Conservation (phyloP, 495 filamentous ascomycete species). For the Podospora pseudocomata region DNA sequence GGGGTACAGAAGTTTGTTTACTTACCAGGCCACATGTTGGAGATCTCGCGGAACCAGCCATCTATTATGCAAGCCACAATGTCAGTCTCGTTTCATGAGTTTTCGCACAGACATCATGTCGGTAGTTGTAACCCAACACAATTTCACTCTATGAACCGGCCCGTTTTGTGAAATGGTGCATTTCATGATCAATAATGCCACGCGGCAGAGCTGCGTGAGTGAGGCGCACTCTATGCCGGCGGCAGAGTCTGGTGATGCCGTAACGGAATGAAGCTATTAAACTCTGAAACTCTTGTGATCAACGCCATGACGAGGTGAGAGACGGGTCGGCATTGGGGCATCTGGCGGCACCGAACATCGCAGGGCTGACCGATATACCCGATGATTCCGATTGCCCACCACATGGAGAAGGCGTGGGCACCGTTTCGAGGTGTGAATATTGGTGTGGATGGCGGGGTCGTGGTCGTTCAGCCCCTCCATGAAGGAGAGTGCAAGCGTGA, state of each 20-base stretch:
- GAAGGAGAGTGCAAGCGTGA: neutral
- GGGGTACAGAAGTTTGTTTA: slow-evolving; percentile 13
- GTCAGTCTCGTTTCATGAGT: slow-evolving; percentile 8
- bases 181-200: slow-evolving; percentile 1
- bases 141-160: neutral
- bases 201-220: neutral
- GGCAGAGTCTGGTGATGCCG: neutral
- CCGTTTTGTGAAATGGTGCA: neutral
- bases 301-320: neutral
- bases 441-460: neutral
- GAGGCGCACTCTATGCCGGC: neutral
- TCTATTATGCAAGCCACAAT: slow-evolving; percentile 49
- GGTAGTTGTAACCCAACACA: slow-evolving; percentile 1
- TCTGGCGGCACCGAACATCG: neutral
- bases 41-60: slow-evolving; percentile 99
- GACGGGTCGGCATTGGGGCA: neutral
- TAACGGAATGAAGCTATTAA: neutral
- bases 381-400: neutral
- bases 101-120: slow-evolving; percentile 3
- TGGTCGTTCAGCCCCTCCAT: neutral
- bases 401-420: neutral
- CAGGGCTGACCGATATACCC: slow-evolving; percentile 3
- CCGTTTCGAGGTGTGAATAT: neutral
- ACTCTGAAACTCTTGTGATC: neutral
- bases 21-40: slow-evolving; percentile 88